phyloP scores from a whole-genome alignment of 2,329 filamentous ascomycete species.

The Neofusicoccum ribis region DNA sequence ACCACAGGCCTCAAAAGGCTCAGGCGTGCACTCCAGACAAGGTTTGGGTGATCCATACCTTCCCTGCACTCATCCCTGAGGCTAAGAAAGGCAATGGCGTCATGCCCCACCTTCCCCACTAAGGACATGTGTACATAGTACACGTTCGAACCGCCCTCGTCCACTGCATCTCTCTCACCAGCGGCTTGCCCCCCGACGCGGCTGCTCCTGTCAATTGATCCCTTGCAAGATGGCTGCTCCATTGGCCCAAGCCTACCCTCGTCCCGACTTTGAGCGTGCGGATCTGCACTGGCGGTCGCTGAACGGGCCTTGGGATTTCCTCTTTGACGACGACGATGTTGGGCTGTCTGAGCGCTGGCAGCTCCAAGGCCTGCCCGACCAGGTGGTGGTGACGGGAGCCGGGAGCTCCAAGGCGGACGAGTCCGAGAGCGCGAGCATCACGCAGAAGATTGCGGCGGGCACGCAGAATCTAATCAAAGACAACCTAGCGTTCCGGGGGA shows the following conservation, averaged over 20 bases:
- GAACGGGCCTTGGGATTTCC: slow-evolving; percentile 64
- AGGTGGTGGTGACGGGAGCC: slow-evolving; percentile 33
- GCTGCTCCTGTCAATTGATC: too few relatives aligned
- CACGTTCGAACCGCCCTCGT: background rate
- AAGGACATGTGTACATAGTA: slow-evolving; percentile 6
- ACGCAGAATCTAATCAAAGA: slow-evolving; percentile 50
- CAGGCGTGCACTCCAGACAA: background rate
- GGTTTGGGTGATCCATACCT: background rate
- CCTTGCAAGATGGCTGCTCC: too few relatives aligned
- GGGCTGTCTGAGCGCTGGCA: slow-evolving; percentile 59
- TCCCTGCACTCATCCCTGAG: background rate
- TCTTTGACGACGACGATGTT: slow-evolving; percentile 65
- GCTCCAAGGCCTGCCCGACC: slow-evolving; percentile 49
- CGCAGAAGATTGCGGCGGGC: slow-evolving; percentile 52
- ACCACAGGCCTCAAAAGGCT: background rate
- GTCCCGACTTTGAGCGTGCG: slow-evolving; percentile 63
- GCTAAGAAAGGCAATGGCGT: background rate
- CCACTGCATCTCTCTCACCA: too few relatives aligned
- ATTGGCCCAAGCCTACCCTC: slow-evolving; percentile 51
- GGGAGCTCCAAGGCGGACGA: slow-evolving; percentile 21
- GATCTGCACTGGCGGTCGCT: slow-evolving; percentile 60
- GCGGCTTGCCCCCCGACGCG: too few relatives aligned
- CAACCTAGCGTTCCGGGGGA: slow-evolving; percentile 41
- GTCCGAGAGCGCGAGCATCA: slow-evolving; percentile 39
- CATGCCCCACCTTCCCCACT: slow-evolving; percentile 7